Conservation (phyloP, 768 basidiomycete species). For the Chalciporus sphaerocephalus region DNA sequence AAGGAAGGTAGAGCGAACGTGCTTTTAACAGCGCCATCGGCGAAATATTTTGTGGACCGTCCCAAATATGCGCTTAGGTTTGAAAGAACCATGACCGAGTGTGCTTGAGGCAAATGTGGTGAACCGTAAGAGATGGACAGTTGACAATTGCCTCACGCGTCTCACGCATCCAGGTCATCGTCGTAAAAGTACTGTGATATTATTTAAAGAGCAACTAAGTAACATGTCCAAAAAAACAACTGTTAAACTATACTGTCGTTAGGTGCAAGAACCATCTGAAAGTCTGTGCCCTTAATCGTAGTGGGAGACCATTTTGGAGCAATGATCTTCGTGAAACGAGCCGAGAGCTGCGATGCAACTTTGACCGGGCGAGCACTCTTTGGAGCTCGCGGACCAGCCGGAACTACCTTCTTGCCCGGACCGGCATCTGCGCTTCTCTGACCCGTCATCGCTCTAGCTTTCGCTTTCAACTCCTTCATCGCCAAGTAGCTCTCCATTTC, state of each 20-base stretch:
- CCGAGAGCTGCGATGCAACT: background rate
- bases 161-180: too few relatives aligned
- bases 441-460: background rate
- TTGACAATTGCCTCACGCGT: too few relatives aligned
- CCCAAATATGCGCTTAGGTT: slow-evolving; percentile 33
- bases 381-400: background rate
- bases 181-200: too few relatives aligned
- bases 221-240: background rate
- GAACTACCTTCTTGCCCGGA: slow-evolving; percentile 1
- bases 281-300: background rate
- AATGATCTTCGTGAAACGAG: background rate
- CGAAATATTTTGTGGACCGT: slow-evolving; percentile 36
- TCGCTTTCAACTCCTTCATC: background rate
- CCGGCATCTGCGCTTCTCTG: background rate
- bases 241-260: slow-evolving; percentile 9
- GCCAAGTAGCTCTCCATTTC: slow-evolving; percentile 1
- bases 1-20: slow-evolving; percentile 22
- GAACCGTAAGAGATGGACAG: background rate
- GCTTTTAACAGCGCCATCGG: slow-evolving; percentile 41
- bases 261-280: background rate
- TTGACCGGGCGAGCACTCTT: slow-evolving; percentile 3
- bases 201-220: background rate
- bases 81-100: slow-evolving; percentile 22
- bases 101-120: background rate
- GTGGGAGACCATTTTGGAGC: background rate